These are phyloP conservation scores for Xylaria sp. DNA, from an alignment of 2,329 filamentous ascomycete species.

Conservation along the genomic window DNA sequence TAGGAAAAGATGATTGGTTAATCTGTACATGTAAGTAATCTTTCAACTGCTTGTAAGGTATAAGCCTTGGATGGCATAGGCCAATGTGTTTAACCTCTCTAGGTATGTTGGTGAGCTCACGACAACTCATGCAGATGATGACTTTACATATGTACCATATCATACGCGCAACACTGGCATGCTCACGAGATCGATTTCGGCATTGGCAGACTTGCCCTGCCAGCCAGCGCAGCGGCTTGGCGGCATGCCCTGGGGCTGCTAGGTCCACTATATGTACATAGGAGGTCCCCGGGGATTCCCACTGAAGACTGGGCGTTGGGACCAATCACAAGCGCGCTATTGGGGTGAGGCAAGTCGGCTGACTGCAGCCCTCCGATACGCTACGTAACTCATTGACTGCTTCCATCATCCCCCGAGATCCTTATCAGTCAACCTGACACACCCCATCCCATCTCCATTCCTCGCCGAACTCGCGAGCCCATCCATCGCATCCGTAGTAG, in stretches of 20 bases:
- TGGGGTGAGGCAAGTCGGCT: conserved; percentile 20
- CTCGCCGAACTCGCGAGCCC: neutral
- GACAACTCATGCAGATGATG: neutral
- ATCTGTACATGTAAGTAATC: too few species aligned
- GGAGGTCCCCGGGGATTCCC: conserved; percentile 11
- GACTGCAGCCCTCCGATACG: conserved; percentile 5
- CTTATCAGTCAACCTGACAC: neutral
- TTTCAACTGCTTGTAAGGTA: too few species aligned
- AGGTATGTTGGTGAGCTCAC: neutral
- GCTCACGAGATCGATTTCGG: neutral
- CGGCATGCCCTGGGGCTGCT: too few species aligned
- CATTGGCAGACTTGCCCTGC: neutral
- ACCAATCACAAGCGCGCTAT: conserved; percentile 14
- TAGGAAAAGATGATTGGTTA: too few species aligned
- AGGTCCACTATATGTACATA: neutral
- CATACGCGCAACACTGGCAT: neutral
- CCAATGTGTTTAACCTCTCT: too few species aligned
- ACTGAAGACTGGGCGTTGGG: conserved; percentile 10
- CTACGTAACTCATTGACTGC: neutral
- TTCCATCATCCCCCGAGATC: neutral
- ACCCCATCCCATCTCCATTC: neutral
- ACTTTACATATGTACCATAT: neutral
- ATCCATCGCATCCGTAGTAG: neutral
- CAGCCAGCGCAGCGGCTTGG: neutral
- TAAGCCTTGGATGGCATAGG: too few species aligned